A percentile compares a stretch with the other conserved stretches of the same genome.
Conservation (phyloP, 2,329 filamentous ascomycete species). For the Colletotrichum destructivum region DNA sequence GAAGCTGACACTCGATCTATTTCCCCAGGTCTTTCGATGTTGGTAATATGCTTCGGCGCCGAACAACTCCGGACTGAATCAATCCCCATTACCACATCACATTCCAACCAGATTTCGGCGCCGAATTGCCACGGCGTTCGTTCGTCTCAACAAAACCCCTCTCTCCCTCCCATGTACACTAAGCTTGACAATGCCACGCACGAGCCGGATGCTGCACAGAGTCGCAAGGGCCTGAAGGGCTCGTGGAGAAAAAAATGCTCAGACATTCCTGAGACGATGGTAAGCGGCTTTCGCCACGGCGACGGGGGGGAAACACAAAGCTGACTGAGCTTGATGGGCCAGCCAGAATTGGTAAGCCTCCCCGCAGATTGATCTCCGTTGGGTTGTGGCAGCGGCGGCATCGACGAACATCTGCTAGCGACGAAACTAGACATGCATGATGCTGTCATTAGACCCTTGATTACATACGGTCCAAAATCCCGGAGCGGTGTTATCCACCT, state of each 20-base stretch:
- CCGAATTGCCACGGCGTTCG: background rate
- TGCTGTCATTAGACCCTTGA: conserved; percentile 39
- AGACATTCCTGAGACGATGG: conserved; percentile 36
- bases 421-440: conserved; percentile 35
- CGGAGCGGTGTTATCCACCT: conserved; percentile 12
- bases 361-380: conserved; percentile 15
- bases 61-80: background rate
- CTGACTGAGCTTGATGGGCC: background rate
- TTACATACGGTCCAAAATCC: background rate
- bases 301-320: background rate
- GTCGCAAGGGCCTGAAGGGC: background rate
- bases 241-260: conserved; percentile 13
- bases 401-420: conserved; percentile 6
- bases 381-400: background rate
- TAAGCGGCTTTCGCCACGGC: conserved; percentile 23
- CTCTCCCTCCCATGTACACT: too few relatives aligned
- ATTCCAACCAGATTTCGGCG: background rate
- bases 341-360: conserved; percentile 32
- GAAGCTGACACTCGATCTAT: too few relatives aligned
- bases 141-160: conserved; percentile 13
- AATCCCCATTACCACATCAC: background rate
- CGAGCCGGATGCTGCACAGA: conserved; percentile 16
- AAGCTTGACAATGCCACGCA: background rate
- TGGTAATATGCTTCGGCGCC: background rate
- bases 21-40: too few relatives aligned